Evolutionary conservation across 345 rosid species (phyloP).

Genomic region (Atalantia buxifolia): DNA sequence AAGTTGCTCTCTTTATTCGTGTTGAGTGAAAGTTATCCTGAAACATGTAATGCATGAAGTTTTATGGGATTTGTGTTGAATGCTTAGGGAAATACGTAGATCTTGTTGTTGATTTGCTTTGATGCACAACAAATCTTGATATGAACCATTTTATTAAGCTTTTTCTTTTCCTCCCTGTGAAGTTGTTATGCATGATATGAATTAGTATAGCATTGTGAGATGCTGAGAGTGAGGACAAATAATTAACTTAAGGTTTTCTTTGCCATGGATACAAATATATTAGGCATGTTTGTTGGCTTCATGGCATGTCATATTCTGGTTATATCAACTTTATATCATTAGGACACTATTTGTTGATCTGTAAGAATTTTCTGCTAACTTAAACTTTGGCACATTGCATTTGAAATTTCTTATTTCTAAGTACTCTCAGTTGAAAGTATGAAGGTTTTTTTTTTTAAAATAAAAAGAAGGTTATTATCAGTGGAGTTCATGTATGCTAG

Average conservation of each 20-base stretch:
- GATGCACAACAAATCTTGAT: not conserved
- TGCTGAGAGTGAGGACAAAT: not conserved
- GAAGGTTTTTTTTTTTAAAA: too few relatives aligned
- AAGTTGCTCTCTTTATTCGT: slow-evolving; percentile 32
- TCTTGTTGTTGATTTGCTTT: not conserved
- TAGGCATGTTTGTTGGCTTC: not conserved
- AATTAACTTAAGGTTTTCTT: not conserved
- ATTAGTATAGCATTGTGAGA: not conserved
- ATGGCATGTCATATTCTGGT: not conserved
- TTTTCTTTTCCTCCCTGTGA: not conserved
- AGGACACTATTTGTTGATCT: not conserved
- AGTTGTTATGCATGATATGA: not conserved
- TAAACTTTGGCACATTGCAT: not conserved
- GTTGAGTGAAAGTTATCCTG: not conserved
- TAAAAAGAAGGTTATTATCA: too few relatives aligned
- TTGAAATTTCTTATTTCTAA: too few relatives aligned
- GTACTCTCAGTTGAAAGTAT: not conserved
- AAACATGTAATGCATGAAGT: not conserved
- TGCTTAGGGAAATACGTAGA: not conserved
- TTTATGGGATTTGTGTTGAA: not conserved
- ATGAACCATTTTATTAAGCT: not conserved
- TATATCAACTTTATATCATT: not conserved
- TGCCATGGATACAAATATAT: too few relatives aligned
- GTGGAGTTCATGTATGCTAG: not conserved
- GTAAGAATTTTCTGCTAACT: not conserved